Evolutionary conservation across 345 rosid species (phyloP).

Genomic region (Dovyalis caffra): DNA sequence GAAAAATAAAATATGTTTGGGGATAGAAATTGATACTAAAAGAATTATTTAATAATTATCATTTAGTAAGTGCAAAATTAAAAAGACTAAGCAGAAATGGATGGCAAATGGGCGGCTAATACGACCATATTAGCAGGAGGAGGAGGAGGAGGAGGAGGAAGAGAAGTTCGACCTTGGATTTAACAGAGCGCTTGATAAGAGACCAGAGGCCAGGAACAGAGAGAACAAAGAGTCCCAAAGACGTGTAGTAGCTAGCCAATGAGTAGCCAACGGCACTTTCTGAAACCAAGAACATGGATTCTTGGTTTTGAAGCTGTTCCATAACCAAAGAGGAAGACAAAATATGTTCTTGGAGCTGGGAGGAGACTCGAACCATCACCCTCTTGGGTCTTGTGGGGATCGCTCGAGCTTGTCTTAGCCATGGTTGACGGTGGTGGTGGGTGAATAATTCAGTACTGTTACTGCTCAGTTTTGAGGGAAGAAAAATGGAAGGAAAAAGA

Average conservation of each 20-base stretch:
- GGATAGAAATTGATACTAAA: too few relatives aligned
- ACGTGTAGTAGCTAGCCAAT: conserved; percentile 87
- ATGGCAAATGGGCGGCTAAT: too few relatives aligned
- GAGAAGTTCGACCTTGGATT: conserved; percentile 57
- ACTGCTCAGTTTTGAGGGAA: conserved; percentile 16
- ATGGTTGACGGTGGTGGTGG: conserved; percentile 19
- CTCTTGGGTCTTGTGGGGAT: conserved; percentile 12
- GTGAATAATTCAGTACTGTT: not conserved
- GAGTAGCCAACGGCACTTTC: conserved; percentile 64
- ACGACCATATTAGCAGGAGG: too few relatives aligned
- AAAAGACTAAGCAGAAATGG: too few relatives aligned
- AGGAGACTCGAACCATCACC: conserved; percentile 19
- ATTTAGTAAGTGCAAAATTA: too few relatives aligned
- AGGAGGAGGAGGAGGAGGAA: too few relatives aligned
- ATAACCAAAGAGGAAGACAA: conserved; percentile 15
- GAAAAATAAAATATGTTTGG: too few relatives aligned
- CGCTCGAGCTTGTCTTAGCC: conserved; percentile 17
- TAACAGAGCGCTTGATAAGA: conserved; percentile 93
- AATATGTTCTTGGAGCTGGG: conserved; percentile 31
- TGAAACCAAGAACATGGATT: conserved; percentile 44
- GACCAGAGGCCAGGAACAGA: conserved; percentile 99
- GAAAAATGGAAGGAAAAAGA: conserved; percentile 14
- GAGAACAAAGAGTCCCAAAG: conserved; percentile 83
- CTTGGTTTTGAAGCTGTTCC: conserved; percentile 27
- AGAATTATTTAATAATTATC: too few relatives aligned